These are phyloP conservation scores for Dovyalis caffra DNA, from an alignment of 345 rosid species.

Conservation along the genomic window DNA sequence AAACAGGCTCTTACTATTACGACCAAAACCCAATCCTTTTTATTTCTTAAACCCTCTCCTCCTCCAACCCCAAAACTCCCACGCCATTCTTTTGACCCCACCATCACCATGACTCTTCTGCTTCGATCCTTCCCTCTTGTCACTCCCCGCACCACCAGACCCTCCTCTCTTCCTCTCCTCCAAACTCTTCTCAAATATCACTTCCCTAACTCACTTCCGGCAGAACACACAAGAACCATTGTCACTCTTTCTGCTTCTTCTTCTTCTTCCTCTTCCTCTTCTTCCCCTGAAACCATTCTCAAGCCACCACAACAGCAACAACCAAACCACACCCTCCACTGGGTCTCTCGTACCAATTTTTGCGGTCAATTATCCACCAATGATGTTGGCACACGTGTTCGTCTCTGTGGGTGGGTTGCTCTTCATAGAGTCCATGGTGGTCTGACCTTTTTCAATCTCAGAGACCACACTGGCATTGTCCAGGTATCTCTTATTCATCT, in stretches of 20 bases:
- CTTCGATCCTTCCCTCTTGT: conserved; percentile 40
- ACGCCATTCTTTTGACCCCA: background rate
- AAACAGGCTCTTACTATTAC: too few species aligned
- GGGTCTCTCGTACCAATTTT: conserved; percentile 66
- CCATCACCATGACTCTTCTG: conserved; percentile 25
- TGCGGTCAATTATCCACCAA: conserved; percentile 65
- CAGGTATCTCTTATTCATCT: conserved; percentile 46
- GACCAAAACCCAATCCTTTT: background rate
- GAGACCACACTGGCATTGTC: conserved; percentile 94
- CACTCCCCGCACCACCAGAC: conserved; percentile 22
- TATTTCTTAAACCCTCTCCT: conserved; percentile 40
- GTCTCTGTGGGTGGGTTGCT: conserved; percentile 97
- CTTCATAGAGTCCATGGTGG: conserved; percentile 86
- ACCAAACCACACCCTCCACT: conserved; percentile 39
- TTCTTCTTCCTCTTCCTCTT: conserved; percentile 21
- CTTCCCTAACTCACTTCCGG: conserved; percentile 17
- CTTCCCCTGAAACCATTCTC: conserved; percentile 23
- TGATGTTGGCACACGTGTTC: conserved; percentile 76
- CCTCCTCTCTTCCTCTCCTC: conserved; percentile 11
- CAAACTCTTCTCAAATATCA: conserved; percentile 11
- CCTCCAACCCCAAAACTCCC: conserved; percentile 16
- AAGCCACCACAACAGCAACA: background rate
- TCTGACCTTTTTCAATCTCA: conserved; percentile 84
- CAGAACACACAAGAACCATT: conserved; percentile 20
- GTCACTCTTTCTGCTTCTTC: conserved; percentile 33